Percentiles rank a stretch among this genome's conserved stretches.
Conservation (phyloP, 495 filamentous ascomycete genomes). For the Trichoderma orchidacearum region DNA sequence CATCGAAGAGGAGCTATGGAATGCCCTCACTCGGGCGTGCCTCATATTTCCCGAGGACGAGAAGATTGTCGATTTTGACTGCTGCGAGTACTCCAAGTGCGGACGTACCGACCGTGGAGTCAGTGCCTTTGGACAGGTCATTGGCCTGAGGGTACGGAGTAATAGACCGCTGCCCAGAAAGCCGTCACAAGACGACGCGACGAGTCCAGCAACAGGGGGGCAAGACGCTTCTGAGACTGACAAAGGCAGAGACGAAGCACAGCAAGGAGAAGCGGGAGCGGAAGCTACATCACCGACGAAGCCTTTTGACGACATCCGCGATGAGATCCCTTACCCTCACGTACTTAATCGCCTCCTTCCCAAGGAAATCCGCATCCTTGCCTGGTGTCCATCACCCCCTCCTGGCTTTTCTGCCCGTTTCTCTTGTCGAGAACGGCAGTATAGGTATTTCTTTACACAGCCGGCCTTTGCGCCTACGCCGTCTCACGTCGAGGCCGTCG, state of each 20-base stretch:
- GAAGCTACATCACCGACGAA: background rate
- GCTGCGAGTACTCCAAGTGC: slow-evolving; percentile 83
- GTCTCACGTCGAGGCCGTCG: slow-evolving; percentile 11
- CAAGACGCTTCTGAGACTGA: slow-evolving; percentile 4
- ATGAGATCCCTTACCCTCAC: slow-evolving; percentile 72
- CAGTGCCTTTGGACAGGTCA: slow-evolving; percentile 93
- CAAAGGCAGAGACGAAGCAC: background rate
- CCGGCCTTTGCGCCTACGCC: slow-evolving; percentile 62
- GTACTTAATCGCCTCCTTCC: slow-evolving; percentile 80
- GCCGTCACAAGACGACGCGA: slow-evolving; percentile 6
- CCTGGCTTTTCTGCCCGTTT: slow-evolving; percentile 81
- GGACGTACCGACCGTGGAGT: slow-evolving; percentile 87
- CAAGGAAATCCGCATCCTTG: slow-evolving; percentile 74
- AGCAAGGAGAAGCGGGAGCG: background rate
- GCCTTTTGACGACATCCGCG: slow-evolving; percentile 56
- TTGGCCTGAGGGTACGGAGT: slow-evolving; percentile 70
- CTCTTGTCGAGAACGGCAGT: slow-evolving; percentile 75
- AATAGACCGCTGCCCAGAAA: slow-evolving; percentile 39
- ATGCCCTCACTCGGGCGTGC: slow-evolving; percentile 64
- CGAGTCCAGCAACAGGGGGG: slow-evolving; percentile 3
- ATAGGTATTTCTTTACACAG: slow-evolving; percentile 95
- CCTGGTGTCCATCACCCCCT: slow-evolving; percentile 81
- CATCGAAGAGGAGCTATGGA: slow-evolving; percentile 86
- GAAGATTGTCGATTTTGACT: slow-evolving; percentile 52
- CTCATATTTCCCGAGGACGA: slow-evolving; percentile 60